Evolutionary conservation across 352 stramenopile genomes (phyloP).

Genomic region (Phytophthora nicotianae): DNA sequence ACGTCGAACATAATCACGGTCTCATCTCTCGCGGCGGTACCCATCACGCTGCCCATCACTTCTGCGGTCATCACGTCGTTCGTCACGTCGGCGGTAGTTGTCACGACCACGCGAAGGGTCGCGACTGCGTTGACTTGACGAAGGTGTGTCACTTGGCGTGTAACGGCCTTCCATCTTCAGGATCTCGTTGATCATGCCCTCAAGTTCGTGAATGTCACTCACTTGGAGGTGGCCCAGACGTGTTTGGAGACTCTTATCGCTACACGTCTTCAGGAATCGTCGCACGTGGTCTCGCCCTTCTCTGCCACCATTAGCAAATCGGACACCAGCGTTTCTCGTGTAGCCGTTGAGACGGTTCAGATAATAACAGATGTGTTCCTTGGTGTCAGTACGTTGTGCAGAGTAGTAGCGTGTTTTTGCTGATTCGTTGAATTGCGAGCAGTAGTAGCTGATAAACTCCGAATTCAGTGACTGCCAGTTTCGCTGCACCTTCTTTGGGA

Average conservation of each 20-base stretch:
- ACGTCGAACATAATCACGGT: too few relatives aligned
- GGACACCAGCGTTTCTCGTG: background rate
- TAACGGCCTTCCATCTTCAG: background rate
- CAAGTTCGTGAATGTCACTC: background rate
- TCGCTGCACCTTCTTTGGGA: background rate
- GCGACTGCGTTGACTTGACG: too few relatives aligned
- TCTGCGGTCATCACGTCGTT: too few relatives aligned
- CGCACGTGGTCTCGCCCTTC: background rate
- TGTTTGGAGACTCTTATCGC: background rate
- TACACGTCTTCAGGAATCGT: slow-evolving; percentile 2
- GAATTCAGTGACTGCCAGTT: background rate
- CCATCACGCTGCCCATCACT: too few relatives aligned
- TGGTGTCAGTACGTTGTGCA: background rate
- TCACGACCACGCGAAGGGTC: too few relatives aligned
- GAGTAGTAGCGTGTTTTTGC: slow-evolving; percentile 1
- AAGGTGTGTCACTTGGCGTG: too few relatives aligned
- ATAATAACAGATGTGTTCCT: slow-evolving; percentile 1
- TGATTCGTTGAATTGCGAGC: slow-evolving; percentile 1
- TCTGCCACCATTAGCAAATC: background rate
- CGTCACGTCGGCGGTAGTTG: too few relatives aligned
- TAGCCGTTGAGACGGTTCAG: background rate
- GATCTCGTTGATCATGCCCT: slow-evolving; percentile 4
- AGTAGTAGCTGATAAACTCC: background rate
- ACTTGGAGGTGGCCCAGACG: background rate
- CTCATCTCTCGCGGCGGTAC: too few relatives aligned